Percentiles rank a stretch among this genome's conserved stretches.
Conservation (phyloP, 2,329 filamentous ascomycete species). For the Teratosphaeriaceae sp. region DNA sequence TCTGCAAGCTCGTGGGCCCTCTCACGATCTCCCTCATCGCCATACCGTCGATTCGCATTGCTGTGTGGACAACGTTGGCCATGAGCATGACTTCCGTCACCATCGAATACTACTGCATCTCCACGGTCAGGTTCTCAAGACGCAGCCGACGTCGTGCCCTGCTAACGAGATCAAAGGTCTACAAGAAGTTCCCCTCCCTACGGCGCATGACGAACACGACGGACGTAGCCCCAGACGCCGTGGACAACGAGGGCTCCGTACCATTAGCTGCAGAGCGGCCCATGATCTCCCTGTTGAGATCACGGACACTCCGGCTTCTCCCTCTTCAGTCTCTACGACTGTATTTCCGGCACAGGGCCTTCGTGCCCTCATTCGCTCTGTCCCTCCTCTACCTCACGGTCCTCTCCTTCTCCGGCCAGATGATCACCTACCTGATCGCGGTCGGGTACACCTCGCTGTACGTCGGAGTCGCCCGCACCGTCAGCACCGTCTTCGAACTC, state of each 20-base stretch:
- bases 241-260: neutral
- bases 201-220: neutral
- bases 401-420: conserved; percentile 53
- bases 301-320: too few species aligned
- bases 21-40: conserved; percentile 47
- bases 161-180: conserved; percentile 26
- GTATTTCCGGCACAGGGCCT: conserved; percentile 50
- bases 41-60: conserved; percentile 41
- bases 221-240: neutral
- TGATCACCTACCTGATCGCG: conserved; percentile 57
- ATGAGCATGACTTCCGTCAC: conserved; percentile 45
- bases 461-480: conserved; percentile 48
- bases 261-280: neutral
- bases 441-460: conserved; percentile 45
- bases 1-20: conserved; percentile 52
- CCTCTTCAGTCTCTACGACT: neutral
- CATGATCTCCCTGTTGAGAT: neutral
- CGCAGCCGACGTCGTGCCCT: conserved; percentile 35
- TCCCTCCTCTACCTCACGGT: conserved; percentile 58
- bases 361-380: conserved; percentile 54
- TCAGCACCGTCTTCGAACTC: conserved; percentile 51
- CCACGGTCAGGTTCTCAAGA: conserved; percentile 7
- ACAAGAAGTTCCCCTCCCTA: conserved; percentile 27
- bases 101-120: conserved; percentile 50
- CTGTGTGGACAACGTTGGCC: conserved; percentile 44